Percentiles rank a stretch among this genome's conserved stretches.
Evolutionary conservation across 352 stramenopile genomes (phyloP).

Genomic region (Pseudoperonospora humuli): DNA sequence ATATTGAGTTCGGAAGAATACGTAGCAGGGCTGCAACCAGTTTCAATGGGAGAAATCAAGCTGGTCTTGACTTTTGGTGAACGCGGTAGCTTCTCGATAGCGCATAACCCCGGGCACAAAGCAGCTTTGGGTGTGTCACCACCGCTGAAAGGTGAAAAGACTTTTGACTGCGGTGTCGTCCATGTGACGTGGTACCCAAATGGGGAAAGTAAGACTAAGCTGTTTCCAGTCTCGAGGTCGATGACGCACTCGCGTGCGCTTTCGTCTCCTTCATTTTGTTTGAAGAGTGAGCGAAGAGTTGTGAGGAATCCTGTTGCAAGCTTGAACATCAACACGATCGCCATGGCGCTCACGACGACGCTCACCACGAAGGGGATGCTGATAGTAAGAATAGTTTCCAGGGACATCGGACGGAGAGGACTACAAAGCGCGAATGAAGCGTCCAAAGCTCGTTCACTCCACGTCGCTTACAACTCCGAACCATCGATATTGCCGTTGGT

Average conservation of each 20-base stretch:
- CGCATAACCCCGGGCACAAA: slow-evolving; percentile 1
- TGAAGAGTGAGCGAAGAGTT: slow-evolving; percentile 1
- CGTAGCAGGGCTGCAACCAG: slow-evolving; percentile 13
- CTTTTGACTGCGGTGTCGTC: slow-evolving; percentile 11
- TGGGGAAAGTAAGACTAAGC: slow-evolving; percentile 9
- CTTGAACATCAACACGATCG: slow-evolving; percentile 31
- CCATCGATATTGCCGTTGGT: not conserved
- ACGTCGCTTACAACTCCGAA: slow-evolving; percentile 1
- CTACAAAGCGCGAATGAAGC: slow-evolving; percentile 16
- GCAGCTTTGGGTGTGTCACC: not conserved
- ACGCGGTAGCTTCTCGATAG: slow-evolving; percentile 10
- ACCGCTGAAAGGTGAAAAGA: slow-evolving; percentile 9
- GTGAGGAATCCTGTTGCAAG: slow-evolving; percentile 17
- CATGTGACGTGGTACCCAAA: slow-evolving; percentile 22
- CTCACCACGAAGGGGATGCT: slow-evolving; percentile 22
- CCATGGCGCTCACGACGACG: slow-evolving; percentile 24
- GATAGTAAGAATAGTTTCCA: slow-evolving; percentile 11
- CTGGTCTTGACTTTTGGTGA: slow-evolving; percentile 25
- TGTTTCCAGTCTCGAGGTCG: slow-evolving; percentile 18
- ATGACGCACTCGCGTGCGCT: slow-evolving; percentile 10
- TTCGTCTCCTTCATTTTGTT: slow-evolving; percentile 7
- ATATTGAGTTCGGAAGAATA: too few species aligned
- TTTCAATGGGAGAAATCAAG: slow-evolving; percentile 20
- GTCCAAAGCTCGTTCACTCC: not conserved
- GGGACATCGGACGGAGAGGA: slow-evolving; percentile 6